These are phyloP conservation scores for Pseudisothecium myosuroides DNA, from an alignment of 225 moss, liverwort and hornwort genomes.

Conservation along the genomic window DNA sequence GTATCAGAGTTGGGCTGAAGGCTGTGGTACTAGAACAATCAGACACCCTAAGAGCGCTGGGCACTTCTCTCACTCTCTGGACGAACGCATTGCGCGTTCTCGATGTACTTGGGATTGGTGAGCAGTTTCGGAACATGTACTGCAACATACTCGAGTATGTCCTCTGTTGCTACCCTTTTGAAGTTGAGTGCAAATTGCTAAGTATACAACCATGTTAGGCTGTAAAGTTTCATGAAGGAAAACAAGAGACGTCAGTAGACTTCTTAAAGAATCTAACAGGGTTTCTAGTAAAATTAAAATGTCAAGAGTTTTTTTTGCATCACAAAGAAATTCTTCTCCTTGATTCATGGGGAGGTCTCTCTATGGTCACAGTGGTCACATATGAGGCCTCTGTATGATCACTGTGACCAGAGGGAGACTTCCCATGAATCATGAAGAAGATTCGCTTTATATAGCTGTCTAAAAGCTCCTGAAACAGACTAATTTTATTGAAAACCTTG, in stretches of 20 bases:
- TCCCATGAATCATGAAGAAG: background rate
- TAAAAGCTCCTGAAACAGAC: background rate
- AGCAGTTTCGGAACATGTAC: conserved; percentile 12
- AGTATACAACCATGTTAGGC: background rate
- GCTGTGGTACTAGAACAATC: conserved; percentile 19
- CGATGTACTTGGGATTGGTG: conserved; percentile 12
- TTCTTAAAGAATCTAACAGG: background rate
- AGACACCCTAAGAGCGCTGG: background rate
- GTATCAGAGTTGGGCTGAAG: conserved; percentile 18
- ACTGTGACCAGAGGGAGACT: background rate
- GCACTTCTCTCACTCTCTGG: conserved; percentile 9
- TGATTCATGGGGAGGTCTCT: background rate
- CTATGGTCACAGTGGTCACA: background rate
- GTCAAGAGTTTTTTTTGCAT: background rate
- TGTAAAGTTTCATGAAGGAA: background rate
- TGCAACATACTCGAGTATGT: background rate
- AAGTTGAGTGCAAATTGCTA: background rate
- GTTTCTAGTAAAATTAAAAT: background rate
- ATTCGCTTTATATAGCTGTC: background rate
- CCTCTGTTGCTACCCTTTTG: background rate
- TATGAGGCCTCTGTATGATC: background rate
- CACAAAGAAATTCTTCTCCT: no score
- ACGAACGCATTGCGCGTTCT: conserved; percentile 16
- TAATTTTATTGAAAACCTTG: background rate
- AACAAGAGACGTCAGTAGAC: background rate